Base-by-base conservation (phyloP, 2,329 filamentous ascomycete genomes). In the Fonsecaea nubica region DNA sequence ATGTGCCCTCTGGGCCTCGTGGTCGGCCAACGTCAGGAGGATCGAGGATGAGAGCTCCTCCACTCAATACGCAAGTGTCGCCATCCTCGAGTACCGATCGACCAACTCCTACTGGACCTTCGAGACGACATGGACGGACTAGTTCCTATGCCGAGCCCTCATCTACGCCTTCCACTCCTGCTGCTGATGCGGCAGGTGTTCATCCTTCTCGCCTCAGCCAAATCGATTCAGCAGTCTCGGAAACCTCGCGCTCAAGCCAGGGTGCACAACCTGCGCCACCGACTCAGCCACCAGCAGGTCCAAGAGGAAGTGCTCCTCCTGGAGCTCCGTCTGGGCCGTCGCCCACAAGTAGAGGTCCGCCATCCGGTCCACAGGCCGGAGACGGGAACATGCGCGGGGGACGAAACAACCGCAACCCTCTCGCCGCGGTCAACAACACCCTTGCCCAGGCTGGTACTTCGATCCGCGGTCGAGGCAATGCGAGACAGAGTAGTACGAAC, bases 1-100 rank as follows among this genome's bases (percentile, higher is more conserved):
- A 87, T 21, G 81, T 79, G 58, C 86, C 86, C 30, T 85, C 84
- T 45, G 87, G 86, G 1, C 86, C 86, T 59, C 80, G 83, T 64
- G 78, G 79, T 53, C 65, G 57, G 65, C 71, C 72, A 61, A 70
- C 42, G 67, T 66, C 55, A 73, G 70, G 65, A 69, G 74, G 35
- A 61, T 42, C 58, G 54, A 66, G 55, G 59, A 35, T 58, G 56
- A 66, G 64, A 38, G 64, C 59, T 15, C 66, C 69, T 62, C 53
- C 63, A 10, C 21, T 71, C 18, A 67, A 68, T 59, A 68, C 67
- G 15, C 69, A 70, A 52, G 36, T 56, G 71, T 30, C 72, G 33
- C 42, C 68, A 33, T 50, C 48, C 55, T 30, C 67, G 72, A 33
- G 64, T 71, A 10, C 75, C 15, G 80, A 82, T 33, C 77, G 80